Evolutionary conservation across 306 rosid genomes (phyloP).

Genomic region (Trifolium dubium): DNA sequence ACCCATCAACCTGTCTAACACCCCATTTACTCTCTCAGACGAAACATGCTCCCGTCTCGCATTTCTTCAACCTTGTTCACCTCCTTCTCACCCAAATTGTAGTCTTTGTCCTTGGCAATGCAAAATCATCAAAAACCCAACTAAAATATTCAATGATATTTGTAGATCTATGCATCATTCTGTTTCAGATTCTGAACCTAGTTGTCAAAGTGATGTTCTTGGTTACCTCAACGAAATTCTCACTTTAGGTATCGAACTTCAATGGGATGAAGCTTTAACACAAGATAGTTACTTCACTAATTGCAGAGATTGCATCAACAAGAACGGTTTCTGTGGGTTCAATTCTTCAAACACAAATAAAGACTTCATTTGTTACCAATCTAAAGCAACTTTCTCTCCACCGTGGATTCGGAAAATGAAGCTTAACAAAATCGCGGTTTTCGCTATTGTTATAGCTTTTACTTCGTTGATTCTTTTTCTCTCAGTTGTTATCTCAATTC

Average conservation of each 20-base stretch:
- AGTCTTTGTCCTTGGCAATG: constrained; percentile 81
- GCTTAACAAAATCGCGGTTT: constrained; percentile 46
- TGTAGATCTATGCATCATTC: constrained; percentile 60
- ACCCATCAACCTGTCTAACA: constrained; percentile 59
- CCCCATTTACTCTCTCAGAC: constrained; percentile 72
- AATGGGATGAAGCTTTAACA: constrained; percentile 66
- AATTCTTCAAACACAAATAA: constrained; percentile 62
- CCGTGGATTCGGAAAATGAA: constrained; percentile 54
- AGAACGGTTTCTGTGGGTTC: constrained; percentile 73
- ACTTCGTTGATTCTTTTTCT: constrained; percentile 51
- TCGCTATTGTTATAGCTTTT: constrained; percentile 48
- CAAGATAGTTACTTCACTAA: constrained; percentile 64
- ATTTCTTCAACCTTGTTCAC: constrained; percentile 65
- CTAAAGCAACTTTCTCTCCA: constrained; percentile 48
- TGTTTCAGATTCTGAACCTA: constrained; percentile 41
- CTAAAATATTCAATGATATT: constrained; percentile 44
- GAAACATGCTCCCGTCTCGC: constrained; percentile 68
- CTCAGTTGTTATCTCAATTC: constrained; percentile 33
- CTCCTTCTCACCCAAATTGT: constrained; percentile 62
- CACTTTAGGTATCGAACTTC: constrained; percentile 54
- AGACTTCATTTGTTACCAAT: constrained; percentile 59
- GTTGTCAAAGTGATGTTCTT: constrained; percentile 71
- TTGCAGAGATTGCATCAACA: constrained; percentile 57
- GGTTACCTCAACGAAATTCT: constrained; percentile 58
- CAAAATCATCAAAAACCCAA: constrained; percentile 66